Evolutionary conservation across 306 rosid genomes (phyloP).

Genomic region (Vigna trinervia): DNA sequence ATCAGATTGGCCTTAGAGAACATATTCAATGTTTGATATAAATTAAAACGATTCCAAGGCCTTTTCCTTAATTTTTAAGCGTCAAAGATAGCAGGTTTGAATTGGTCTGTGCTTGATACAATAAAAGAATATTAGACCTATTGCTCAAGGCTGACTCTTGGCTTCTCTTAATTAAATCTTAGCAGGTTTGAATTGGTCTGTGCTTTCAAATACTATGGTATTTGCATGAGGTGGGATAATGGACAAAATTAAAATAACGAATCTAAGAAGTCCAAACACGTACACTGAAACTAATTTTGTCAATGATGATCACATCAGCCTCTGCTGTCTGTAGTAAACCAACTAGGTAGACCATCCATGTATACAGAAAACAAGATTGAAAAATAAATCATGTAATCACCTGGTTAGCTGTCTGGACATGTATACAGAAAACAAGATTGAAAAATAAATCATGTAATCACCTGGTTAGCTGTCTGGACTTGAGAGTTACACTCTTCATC

Average conservation of each 20-base stretch:
- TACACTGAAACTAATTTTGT: neutral
- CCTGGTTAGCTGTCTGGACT: slow-evolving; percentile 60
- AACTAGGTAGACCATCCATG: neutral
- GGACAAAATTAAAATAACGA: neutral
- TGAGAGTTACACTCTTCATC: slow-evolving; percentile 82
- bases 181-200: neutral
- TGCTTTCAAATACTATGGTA: slow-evolving; percentile 14
- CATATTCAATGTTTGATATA: slow-evolving; percentile 26
- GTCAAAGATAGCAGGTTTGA: slow-evolving; percentile 12
- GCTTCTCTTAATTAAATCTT: neutral
- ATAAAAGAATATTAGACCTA: slow-evolving; percentile 19
- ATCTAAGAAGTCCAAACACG: neutral
- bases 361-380: slow-evolving; percentile 6
- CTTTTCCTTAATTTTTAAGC: slow-evolving; percentile 2
- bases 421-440: slow-evolving; percentile 2
- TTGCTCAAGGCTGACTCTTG: slow-evolving; percentile 5
- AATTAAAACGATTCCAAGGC: slow-evolving; percentile 27
- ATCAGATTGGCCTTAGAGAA: slow-evolving; percentile 17
- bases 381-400: slow-evolving; percentile 47
- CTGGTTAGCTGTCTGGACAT: slow-evolving; percentile 53
- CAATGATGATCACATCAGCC: slow-evolving; percentile 5
- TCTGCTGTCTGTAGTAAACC: neutral
- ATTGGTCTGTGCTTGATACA: neutral
- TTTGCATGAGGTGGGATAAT: neutral
- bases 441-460: slow-evolving; percentile 38